These are phyloP conservation scores for Zoysia matrella DNA, from an alignment of 202 grass and related monocot species.

Conservation along the genomic window DNA sequence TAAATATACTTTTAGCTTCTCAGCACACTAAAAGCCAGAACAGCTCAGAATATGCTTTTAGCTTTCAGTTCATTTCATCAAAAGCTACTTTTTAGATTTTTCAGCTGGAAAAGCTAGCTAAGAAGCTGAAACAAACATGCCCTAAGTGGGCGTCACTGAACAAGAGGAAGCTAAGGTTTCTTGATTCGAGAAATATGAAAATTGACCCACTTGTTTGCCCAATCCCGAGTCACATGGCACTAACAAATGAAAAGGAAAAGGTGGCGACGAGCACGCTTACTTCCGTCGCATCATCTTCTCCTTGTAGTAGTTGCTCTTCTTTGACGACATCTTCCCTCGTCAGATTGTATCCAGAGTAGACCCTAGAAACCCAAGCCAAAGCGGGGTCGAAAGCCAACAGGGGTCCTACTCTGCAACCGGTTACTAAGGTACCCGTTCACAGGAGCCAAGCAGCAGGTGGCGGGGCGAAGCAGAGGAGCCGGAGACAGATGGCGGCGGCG, in stretches of 20 bases:
- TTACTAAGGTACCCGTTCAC: neutral
- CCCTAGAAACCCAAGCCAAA: neutral
- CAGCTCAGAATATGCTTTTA: no score
- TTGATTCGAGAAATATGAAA: neutral
- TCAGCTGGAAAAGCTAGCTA: no score
- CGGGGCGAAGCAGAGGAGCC: neutral
- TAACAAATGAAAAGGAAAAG: neutral
- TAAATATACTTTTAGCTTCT: no score
- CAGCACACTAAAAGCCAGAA: no score
- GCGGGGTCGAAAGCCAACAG: neutral
- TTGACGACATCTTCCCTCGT: conserved; percentile 68
- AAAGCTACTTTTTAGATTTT: no score
- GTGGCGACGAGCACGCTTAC: conserved; percentile 46
- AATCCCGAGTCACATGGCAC: conserved; percentile 14
- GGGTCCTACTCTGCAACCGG: neutral
- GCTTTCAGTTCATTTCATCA: no score
- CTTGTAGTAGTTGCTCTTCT: conserved; percentile 91
- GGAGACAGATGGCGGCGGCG: neutral
- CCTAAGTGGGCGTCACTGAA: neutral
- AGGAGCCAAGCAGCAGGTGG: neutral
- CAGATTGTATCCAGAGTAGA: neutral
- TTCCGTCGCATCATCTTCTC: conserved; percentile 88
- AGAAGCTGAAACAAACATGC: neutral
- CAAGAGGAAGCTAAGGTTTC: neutral
- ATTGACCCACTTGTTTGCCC: neutral